These are phyloP conservation scores for Fusarium anguioides DNA, from an alignment of 2,329 filamentous ascomycete genomes.

Conservation along the genomic window DNA sequence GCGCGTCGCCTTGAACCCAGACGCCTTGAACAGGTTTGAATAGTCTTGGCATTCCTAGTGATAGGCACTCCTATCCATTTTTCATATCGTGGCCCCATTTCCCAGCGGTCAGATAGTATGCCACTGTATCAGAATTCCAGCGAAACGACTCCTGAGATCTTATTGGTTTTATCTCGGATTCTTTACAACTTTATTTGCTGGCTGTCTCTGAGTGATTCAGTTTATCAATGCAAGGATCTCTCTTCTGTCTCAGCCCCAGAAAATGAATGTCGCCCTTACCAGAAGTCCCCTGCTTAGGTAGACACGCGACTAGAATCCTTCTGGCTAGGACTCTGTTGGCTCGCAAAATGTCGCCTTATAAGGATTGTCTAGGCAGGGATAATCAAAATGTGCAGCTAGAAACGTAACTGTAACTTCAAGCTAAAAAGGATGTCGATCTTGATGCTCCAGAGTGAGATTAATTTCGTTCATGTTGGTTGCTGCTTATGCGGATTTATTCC, in stretches of 20 bases:
- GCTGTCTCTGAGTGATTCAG: neutral
- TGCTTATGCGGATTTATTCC: too few relatives aligned
- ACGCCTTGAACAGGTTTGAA: conserved; percentile 21
- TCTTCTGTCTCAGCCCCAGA: conserved; percentile 8
- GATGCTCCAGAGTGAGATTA: neutral
- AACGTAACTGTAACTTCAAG: neutral
- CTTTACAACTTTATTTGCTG: neutral
- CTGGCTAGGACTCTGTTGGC: neutral
- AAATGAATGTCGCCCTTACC: neutral
- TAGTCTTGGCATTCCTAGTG: conserved; percentile 16
- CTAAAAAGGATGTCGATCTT: neutral
- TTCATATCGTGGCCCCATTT: conserved; percentile 7
- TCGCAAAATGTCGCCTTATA: neutral
- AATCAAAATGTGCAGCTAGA: neutral
- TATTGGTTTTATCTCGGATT: neutral
- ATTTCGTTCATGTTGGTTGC: neutral
- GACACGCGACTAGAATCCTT: neutral
- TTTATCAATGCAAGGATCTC: neutral
- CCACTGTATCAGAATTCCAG: conserved; percentile 11
- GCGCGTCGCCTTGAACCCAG: conserved; percentile 19
- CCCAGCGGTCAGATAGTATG: neutral
- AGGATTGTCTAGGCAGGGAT: neutral
- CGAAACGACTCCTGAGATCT: neutral
- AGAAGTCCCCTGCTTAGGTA: conserved; percentile 1
- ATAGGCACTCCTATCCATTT: conserved; percentile 12